Base-by-base conservation (phyloP, 164 flowering plant genomes). In the Protea cynaroides region DNA sequence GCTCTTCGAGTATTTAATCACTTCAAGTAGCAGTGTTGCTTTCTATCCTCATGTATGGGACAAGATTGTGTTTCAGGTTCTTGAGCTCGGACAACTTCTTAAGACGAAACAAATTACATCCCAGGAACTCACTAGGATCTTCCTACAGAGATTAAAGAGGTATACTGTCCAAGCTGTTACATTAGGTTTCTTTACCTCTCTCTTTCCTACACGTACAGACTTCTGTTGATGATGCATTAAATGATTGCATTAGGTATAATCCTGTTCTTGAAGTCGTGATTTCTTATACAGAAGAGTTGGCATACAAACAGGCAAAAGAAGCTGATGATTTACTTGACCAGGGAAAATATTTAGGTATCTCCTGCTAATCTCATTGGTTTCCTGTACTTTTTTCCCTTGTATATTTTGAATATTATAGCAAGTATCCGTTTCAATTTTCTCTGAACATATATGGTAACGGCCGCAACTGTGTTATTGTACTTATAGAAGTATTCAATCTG, bases 261-360 rank as follows among this genome's bases (percentile, higher is more conserved):
- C 82, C 59, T 66, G 82, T 75, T 70, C 88, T 93, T 64, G 86
- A 88, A 78, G 83, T 86, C 40, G 97, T 90, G 19, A 69, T 90
- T 15, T 71, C 96, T 52, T 79, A 68, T 59, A 90, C 97, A 8
- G 97, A 90, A 67, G 97, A 90, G 50, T 70, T 93, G 61, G 98
- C 98, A 34, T 86, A 72, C 73, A 56, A 73, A 53, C 98, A 93
- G 73, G 97, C 97, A 19, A 84, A 80, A 62, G 79, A 82, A 53
- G 98, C 92, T 55, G 97, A 93, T 73, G 63, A 78, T 29, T 72
- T 90, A 63, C 83, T 93, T 57, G 76, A 84, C 25, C 71, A 78
- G 65, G 98, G 96, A 71, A 72, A 68, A 12, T 83, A 93, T 75
- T 75, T 88, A 71, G 96, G 98, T 92, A 81, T 49, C 43, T 67